Evolutionary conservation across 1,284 basidiomycete genomes (phyloP), one percentile per base, ranked within the genome.

Genomic region (Malassezia restricta): DNA sequence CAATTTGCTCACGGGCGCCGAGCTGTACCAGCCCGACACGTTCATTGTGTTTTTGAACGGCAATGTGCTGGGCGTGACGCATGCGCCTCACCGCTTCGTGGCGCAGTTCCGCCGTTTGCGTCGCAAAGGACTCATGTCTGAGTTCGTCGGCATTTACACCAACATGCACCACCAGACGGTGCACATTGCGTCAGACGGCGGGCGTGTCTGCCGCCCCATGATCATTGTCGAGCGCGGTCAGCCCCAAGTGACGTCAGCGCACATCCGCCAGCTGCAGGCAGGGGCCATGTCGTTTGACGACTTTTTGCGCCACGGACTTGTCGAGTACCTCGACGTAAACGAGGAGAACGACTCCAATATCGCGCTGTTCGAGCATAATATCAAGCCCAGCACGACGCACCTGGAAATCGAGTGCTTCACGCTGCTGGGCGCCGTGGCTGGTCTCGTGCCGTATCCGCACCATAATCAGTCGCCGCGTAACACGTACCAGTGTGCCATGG

Each of bases 351-450:
- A 99, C 75, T 86, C 90, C 15, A 86, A 86, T 75, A 95, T 98
- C 61, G 91, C 94, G 0, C 79, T 98, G 20, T 94, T 96, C 76
- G 94, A 99, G 76, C 75, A 79, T 43, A 83, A 92, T 71, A 87
- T 98, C 64, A 81, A 82, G 17, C 77, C 81, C 27, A 17, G 37
- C 3, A 74, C 74, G n/a, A 98, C 94, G 0, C 94, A 99, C 76
- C 81, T 98, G 28, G 94, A 99, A 75, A 98, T 99, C 57, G 92
- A 99, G 70, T 94, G 95, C 0, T 98, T 98, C 76, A 98, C 94
- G 1, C 79, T 99, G 50, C 82, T 99, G 14, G 94, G 94, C 7
- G 94, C 91, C 15, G 92, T 96, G 39, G 94, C 94, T 6, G 94
- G 95, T 35, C 80, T 99, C 17, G 98, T 99, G 68, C 94, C 94